These are phyloP conservation scores for Ceratorhiza oryzae-sativae DNA, from an alignment of 1,284 basidiomycete species.

Conservation along the genomic window DNA sequence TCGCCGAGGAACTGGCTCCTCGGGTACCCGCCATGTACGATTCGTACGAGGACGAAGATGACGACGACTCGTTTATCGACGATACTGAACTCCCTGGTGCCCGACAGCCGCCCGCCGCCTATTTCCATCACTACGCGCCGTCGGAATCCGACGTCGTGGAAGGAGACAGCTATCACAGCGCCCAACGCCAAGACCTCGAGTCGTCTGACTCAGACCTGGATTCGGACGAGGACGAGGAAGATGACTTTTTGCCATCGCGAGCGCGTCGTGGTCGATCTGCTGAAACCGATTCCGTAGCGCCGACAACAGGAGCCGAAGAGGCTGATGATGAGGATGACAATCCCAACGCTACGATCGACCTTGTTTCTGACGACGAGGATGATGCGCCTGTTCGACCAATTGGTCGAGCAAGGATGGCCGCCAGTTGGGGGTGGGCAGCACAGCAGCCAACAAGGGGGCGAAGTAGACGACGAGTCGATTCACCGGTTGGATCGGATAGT, in stretches of 20 bases:
- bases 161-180: constrained; percentile 11
- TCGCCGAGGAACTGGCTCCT: not conserved
- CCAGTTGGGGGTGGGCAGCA: constrained; percentile 21
- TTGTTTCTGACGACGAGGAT: constrained; percentile 12
- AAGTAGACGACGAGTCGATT: not conserved
- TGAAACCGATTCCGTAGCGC: not conserved
- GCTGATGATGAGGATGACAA: constrained; percentile 31
- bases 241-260: constrained; percentile 23
- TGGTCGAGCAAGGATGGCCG: constrained; percentile 1
- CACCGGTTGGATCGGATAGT: not conserved
- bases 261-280: constrained; percentile 23
- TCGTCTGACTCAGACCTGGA: not conserved
- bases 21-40: constrained; percentile 1
- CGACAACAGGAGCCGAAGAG: not conserved
- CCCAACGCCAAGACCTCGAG: not conserved
- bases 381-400: constrained; percentile 17
- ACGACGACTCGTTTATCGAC: constrained; percentile 33
- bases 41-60: constrained; percentile 30
- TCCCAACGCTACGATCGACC: not conserved
- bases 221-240: constrained; percentile 15
- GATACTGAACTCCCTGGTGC: constrained; percentile 17
- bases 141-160: constrained; percentile 18
- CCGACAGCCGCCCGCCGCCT: constrained; percentile 14
- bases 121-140: constrained; percentile 26
- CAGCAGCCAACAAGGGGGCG: not conserved